phyloP scores from a whole-genome alignment of 768 basidiomycete species.

The Lactifluus pinguis region DNA sequence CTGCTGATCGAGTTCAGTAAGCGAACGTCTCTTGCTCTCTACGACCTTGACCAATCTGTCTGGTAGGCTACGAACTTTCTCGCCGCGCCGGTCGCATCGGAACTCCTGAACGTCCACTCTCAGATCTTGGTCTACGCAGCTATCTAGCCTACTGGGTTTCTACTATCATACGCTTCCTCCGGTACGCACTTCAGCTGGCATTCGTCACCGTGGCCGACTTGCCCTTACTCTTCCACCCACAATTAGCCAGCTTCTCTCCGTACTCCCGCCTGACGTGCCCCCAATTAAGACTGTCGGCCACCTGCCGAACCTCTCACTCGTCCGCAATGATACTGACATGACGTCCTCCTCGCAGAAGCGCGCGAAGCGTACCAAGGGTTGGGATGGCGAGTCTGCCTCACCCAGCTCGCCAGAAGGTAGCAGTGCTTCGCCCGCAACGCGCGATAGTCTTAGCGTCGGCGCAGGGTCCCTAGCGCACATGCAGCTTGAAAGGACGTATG shows the following conservation, averaged over 20 bases:
- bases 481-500: conserved; percentile 38
- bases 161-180: conserved; percentile 74
- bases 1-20: conserved; percentile 97
- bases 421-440: conserved; percentile 3
- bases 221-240: background rate
- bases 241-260: conserved; percentile 47
- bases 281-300: conserved; percentile 37
- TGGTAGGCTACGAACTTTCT: conserved; percentile 84
- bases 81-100: conserved; percentile 70
- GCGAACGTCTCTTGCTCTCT: conserved; percentile 22
- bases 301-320: conserved; percentile 24
- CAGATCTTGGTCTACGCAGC: conserved; percentile 83
- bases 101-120: conserved; percentile 91
- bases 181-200: conserved; percentile 33
- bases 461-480: conserved; percentile 36
- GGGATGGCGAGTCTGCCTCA: conserved; percentile 53
- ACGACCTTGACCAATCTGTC: background rate
- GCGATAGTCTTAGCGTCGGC: conserved; percentile 5
- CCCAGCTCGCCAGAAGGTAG: conserved; percentile 27
- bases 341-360: conserved; percentile 4
- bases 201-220: background rate
- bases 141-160: conserved; percentile 88
- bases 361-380: conserved; percentile 41
- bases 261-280: conserved; percentile 45
- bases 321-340: conserved; percentile 1